Base-by-base conservation (phyloP, 768 basidiomycete genomes). In the Phylloporus sp. region DNA sequence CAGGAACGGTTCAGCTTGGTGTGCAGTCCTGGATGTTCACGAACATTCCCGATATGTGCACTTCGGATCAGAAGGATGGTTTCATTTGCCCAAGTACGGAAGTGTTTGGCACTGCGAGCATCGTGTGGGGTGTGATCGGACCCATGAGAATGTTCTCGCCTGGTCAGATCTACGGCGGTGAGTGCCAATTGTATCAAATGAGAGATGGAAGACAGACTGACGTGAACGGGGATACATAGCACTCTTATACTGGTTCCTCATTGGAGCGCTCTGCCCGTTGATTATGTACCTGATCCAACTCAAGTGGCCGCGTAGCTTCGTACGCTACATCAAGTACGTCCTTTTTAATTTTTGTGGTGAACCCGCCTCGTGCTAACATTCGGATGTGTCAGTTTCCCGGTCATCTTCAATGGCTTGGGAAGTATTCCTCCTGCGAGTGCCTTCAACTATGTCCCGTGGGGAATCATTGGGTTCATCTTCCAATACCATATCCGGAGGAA, bases 41-140 rank as follows among this genome's bases (percentile, higher is more conserved):
- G 15, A 63, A 76, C 26, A 72, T 76, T 43, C 54, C 61, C 4
- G 62, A 64, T 32, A 66, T 71, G 35, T 50, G 70, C 66, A 50
- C 52, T 7, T 38, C 49, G 6, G 56, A 50, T 9, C 64, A 68
- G 22, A 54, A 51, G 20, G 8, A 82, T 55, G 76, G 78, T 15
- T 89, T 88, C 65, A 82, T 78, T 44, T 90, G 87, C 61, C 85
- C 86, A 0, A 62, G 49, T 11, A 84, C 83, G 5, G 71, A 81
- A 49, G 83, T 87, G 9, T 90, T 90, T 62, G 86, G 84, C 27
- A 86, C 85, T 3, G 87, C 88, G 18, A 81, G 79, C 48, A 78
- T 91, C 50, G 76, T 90, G 52, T 89, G 82, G 82, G 86, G 90
- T 50, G 84, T 87, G 50, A 86, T 92, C 45, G 87, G 89, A 1